These are phyloP conservation scores for Candida tibetensis DNA, from an alignment of 805 yeast genomes.

Conservation along the genomic window DNA sequence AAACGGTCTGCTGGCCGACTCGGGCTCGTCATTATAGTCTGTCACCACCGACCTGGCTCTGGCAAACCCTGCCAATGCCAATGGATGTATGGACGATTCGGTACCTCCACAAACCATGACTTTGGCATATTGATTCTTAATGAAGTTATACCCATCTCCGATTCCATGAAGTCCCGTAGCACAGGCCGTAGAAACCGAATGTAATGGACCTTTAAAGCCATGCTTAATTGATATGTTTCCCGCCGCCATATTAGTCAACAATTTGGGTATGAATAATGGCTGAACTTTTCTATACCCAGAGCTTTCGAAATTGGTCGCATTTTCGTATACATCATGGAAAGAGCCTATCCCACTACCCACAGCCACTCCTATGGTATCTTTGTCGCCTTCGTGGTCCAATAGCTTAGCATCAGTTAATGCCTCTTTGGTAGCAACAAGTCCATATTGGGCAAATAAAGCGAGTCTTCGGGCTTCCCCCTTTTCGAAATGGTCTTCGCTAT, in stretches of 20 bases:
- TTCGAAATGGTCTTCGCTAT: conserved; percentile 46
- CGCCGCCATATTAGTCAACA: conserved; percentile 90
- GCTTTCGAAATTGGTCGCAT: conserved; percentile 47
- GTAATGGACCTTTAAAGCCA: conserved; percentile 81
- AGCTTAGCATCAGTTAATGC: conserved; percentile 67
- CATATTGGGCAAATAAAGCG: conserved; percentile 75
- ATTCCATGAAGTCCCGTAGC: conserved; percentile 94
- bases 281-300: conserved; percentile 69
- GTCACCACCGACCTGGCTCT: conserved; percentile 80
- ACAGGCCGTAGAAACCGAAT: conserved; percentile 90
- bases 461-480: conserved; percentile 55
- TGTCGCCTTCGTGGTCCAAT: conserved; percentile 27
- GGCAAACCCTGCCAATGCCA: conserved; percentile 87
- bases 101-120: conserved; percentile 94
- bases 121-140: conserved; percentile 74
- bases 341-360: conserved; percentile 94
- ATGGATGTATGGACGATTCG: conserved; percentile 82
- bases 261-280: conserved; percentile 82
- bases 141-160: conserved; percentile 87
- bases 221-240: conserved; percentile 82
- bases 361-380: conserved; percentile 55
- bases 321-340: conserved; percentile 66
- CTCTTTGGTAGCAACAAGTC: conserved; percentile 70
- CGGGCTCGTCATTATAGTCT: conserved; percentile 58
- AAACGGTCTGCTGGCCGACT: conserved; percentile 79